Evolutionary conservation across 768 basidiomycete genomes (phyloP).

Genomic region (Cystobasidiopsis lactophilus): DNA sequence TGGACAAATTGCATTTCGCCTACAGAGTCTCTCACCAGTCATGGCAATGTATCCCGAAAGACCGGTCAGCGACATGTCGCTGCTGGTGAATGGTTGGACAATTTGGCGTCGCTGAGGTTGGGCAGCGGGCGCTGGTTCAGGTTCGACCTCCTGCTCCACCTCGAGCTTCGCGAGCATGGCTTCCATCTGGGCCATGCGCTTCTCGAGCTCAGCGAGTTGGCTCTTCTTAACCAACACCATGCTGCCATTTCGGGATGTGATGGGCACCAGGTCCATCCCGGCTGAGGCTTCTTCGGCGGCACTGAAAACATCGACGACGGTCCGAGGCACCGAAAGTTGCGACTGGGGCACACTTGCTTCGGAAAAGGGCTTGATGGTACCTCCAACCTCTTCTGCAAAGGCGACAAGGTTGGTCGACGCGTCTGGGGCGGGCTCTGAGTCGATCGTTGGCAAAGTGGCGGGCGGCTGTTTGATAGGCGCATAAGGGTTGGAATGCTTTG

Average conservation of each 20-base stretch:
- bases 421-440: not conserved
- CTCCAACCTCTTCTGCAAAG: not conserved
- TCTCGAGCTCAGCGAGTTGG: not conserved
- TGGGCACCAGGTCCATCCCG: not conserved
- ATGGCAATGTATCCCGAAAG: not conserved
- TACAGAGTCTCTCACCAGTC: not conserved
- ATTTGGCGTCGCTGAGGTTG: not conserved
- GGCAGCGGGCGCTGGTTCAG: not conserved
- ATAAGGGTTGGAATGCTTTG: too few species aligned
- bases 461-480: too few species aligned
- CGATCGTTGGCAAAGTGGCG: too few species aligned
- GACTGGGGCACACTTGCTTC: not conserved
- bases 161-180: not conserved
- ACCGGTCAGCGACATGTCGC: not conserved
- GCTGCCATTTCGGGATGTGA: not conserved
- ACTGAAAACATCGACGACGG: not conserved
- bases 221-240: not conserved
- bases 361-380: not conserved
- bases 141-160: not conserved
- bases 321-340: too few species aligned
- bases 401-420: not conserved
- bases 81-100: not conserved
- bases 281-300: not conserved
- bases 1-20: not conserved
- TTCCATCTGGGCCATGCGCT: not conserved